Evolutionary conservation across 2,329 filamentous ascomycete species (phyloP).

Genomic region (Fusarium sp.): DNA sequence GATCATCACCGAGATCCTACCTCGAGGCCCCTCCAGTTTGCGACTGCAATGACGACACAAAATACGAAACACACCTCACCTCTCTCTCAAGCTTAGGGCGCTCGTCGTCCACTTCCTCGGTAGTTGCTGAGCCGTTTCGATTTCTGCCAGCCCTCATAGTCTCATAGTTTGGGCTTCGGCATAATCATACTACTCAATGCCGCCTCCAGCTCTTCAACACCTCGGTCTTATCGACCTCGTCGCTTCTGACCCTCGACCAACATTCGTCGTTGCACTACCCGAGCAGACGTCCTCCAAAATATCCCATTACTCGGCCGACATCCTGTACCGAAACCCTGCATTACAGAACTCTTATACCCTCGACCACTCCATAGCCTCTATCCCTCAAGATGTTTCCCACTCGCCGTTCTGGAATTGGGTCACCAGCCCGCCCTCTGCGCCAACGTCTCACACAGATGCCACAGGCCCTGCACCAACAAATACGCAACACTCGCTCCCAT

Average conservation of each 20-base stretch:
- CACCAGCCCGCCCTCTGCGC: slow-evolving; percentile 30
- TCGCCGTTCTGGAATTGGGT: slow-evolving; percentile 54
- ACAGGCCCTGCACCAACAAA: slow-evolving; percentile 9
- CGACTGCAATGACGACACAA: slow-evolving; percentile 35
- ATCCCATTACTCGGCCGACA: slow-evolving; percentile 16
- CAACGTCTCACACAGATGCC: slow-evolving; percentile 4
- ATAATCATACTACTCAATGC: slow-evolving; percentile 30
- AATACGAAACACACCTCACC: slow-evolving; percentile 2
- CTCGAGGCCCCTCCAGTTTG: slow-evolving; percentile 8
- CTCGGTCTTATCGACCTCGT: slow-evolving; percentile 53
- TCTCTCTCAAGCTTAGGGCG: slow-evolving; percentile 14
- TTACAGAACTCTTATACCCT: slow-evolving; percentile 45
- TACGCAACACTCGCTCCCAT: slow-evolving; percentile 43
- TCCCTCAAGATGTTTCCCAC: slow-evolving; percentile 44
- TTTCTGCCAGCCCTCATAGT: not conserved
- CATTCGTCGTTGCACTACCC: slow-evolving; percentile 49
- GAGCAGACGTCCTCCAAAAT: slow-evolving; percentile 9
- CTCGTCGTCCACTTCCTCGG: not conserved
- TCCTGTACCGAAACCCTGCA: slow-evolving; percentile 53
- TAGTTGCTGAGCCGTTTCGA: not conserved
- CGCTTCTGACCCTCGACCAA: slow-evolving; percentile 53
- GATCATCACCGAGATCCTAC: not conserved
- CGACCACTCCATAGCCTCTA: slow-evolving; percentile 44
- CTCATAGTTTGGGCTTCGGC: not conserved
- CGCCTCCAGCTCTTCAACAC: slow-evolving; percentile 38